A percentile compares a stretch with the other conserved stretches of the same genome.
These are phyloP conservation scores for Simplicillium aogashimaense DNA, from an alignment of 2,329 filamentous ascomycete genomes.

Conservation along the genomic window DNA sequence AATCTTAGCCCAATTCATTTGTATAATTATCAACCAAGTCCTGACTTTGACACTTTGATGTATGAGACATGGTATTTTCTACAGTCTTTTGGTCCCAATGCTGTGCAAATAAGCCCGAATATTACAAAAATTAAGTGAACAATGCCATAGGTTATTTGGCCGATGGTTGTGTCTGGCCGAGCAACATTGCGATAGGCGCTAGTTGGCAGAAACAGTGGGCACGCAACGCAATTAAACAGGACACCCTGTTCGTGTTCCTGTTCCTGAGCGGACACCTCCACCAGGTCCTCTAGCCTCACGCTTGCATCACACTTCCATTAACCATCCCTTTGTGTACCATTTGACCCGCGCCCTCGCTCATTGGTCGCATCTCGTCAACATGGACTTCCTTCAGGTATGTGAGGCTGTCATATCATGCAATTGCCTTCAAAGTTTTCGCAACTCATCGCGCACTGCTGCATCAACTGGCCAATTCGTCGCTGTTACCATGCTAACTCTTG, in stretches of 20 bases:
- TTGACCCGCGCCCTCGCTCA: too few species aligned
- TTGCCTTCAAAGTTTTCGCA: not conserved
- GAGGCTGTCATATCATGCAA: not conserved
- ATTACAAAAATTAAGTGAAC: not conserved
- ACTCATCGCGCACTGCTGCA: not conserved
- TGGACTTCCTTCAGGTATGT: slow-evolving; percentile 37
- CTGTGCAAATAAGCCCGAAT: too few species aligned
- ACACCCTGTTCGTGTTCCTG: not conserved
- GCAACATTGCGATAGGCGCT: too few species aligned
- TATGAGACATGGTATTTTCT: too few species aligned
- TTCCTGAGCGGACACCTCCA: not conserved
- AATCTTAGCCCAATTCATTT: too few species aligned
- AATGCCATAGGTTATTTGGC: too few species aligned
- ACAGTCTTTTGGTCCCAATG: too few species aligned
- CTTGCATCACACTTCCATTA: not conserved
- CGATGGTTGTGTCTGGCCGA: too few species aligned
- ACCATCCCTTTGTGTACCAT: too few species aligned
- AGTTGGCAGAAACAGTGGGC: too few species aligned
- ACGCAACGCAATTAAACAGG: too few species aligned
- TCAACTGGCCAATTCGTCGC: not conserved
- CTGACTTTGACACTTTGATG: not conserved
- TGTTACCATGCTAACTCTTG: not conserved
- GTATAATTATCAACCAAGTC: not conserved
- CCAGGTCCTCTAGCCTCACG: not conserved
- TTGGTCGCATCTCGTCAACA: slow-evolving; percentile 17